Evolutionary conservation across 306 rosid genomes (phyloP).

Genomic region (Vigna angularis): DNA sequence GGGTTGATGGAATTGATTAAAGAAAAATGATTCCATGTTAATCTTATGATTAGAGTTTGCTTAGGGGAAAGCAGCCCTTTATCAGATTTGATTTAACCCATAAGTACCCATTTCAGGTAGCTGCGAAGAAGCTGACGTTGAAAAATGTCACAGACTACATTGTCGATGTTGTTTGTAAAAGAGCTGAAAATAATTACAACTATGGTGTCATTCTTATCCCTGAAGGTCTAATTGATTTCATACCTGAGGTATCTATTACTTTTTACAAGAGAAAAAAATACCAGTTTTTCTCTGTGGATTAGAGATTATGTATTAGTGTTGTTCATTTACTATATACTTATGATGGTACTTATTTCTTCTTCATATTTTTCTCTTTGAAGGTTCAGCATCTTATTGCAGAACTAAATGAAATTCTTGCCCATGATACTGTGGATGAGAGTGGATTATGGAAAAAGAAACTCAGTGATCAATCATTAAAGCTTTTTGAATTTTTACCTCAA

Average conservation of each 20-base stretch:
- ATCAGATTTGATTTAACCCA: conserved; percentile 37
- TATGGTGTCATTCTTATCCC: conserved; percentile 98
- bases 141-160: conserved; percentile 96
- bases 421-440: conserved; percentile 79
- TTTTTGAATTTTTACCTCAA: conserved; percentile 90
- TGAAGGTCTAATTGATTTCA: conserved; percentile 98
- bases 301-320: conserved; percentile 7
- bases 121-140: conserved; percentile 89
- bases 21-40: conserved; percentile 15
- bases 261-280: conserved; percentile 22
- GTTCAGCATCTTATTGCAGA: conserved; percentile 95
- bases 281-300: neutral
- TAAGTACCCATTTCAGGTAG: conserved; percentile 73
- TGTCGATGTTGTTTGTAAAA: conserved; percentile 80
- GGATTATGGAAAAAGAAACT: conserved; percentile 97
- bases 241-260: conserved; percentile 85
- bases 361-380: conserved; percentile 57
- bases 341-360: conserved; percentile 30
- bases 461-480: conserved; percentile 75
- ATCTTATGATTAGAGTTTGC: conserved; percentile 22
- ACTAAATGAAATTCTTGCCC: conserved; percentile 92
- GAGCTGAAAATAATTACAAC: conserved; percentile 75
- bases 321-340: neutral
- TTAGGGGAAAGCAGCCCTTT: conserved; percentile 2
- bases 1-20: conserved; percentile 10